A percentile compares a stretch with the other conserved stretches of the same genome.
phyloP scores from a whole-genome alignment of 345 rosid genomes.

The Ricinus communis region DNA sequence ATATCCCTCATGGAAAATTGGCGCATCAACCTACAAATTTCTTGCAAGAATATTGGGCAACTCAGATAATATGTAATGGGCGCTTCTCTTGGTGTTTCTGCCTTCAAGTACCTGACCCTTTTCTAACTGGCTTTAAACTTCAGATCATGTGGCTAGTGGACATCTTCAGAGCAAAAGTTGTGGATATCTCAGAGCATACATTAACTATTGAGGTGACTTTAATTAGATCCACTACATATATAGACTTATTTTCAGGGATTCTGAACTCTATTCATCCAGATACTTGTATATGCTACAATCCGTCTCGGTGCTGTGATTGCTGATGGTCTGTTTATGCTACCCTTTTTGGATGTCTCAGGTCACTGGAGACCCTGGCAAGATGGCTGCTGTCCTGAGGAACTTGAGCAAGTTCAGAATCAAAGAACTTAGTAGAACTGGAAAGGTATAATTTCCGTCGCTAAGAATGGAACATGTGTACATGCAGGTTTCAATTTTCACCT shows the following conservation, averaged over 20 bases:
- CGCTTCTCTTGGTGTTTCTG: background rate
- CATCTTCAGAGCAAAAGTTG: constrained; percentile 79
- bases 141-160: constrained; percentile 90
- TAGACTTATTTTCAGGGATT: no score
- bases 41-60: background rate
- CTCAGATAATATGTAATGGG: background rate
- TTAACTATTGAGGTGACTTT: constrained; percentile 74
- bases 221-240: background rate
- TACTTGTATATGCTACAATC: no score
- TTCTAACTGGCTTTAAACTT: constrained; percentile 28
- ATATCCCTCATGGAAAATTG: background rate
- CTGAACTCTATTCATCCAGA: no score
- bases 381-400: constrained; percentile 82
- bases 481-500: background rate
- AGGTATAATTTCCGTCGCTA: constrained; percentile 33
- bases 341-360: constrained; percentile 41
- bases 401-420: constrained; percentile 80
- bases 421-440: constrained; percentile 83
- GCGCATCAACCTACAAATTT: background rate
- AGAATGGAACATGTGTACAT: background rate
- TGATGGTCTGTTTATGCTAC: background rate
- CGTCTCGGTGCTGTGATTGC: background rate
- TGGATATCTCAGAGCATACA: constrained; percentile 69
- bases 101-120: background rate
- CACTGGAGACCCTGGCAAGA: constrained; percentile 97